Conservation (phyloP, 306 rosid species). For the Gastrolobium bilobum region DNA sequence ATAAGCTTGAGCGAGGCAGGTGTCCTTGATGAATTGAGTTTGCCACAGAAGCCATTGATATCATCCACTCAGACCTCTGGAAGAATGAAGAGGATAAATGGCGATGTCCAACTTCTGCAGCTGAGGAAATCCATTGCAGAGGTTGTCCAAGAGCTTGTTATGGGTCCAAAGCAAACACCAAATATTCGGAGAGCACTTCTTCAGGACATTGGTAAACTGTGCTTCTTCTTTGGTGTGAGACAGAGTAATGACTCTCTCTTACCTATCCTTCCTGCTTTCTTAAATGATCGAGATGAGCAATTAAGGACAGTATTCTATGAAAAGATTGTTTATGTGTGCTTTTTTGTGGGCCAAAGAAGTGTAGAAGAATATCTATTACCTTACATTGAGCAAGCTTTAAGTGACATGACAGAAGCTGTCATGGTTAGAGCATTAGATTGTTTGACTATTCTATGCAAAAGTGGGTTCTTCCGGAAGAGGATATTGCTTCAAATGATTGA, state of each 20-base stretch:
- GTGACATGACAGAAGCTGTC: constrained; percentile 83
- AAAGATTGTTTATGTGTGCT: constrained; percentile 93
- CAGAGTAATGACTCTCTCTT: constrained; percentile 95
- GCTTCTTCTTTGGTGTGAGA: constrained; percentile 96
- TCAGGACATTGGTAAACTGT: constrained; percentile 88
- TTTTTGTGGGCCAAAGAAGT: constrained; percentile 97
- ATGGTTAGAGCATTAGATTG: constrained; percentile 93
- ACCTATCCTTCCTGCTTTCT: constrained; percentile 96
- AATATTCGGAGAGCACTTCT: constrained; percentile 97
- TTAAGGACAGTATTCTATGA: constrained; percentile 91
- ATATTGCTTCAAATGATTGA: constrained; percentile 93
- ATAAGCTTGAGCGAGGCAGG: constrained; percentile 97
- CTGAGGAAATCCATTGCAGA: constrained; percentile 96
- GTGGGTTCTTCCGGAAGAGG: constrained; percentile 84
- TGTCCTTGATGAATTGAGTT: constrained; percentile 86
- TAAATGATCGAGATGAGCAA: constrained; percentile 94
- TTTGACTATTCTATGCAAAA: constrained; percentile 83
- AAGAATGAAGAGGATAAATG: constrained; percentile 68
- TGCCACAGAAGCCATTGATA: constrained; percentile 62
- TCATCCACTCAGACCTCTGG: constrained; percentile 73
- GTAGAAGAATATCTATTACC: constrained; percentile 99
- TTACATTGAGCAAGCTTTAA: constrained; percentile 94
- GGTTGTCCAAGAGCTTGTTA: constrained; percentile 97
- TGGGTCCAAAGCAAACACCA: constrained; percentile 99
- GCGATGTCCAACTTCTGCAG: constrained; percentile 77